These are phyloP conservation scores for Neonectria coccinea DNA, from an alignment of 2,329 filamentous ascomycete genomes.

Conservation along the genomic window DNA sequence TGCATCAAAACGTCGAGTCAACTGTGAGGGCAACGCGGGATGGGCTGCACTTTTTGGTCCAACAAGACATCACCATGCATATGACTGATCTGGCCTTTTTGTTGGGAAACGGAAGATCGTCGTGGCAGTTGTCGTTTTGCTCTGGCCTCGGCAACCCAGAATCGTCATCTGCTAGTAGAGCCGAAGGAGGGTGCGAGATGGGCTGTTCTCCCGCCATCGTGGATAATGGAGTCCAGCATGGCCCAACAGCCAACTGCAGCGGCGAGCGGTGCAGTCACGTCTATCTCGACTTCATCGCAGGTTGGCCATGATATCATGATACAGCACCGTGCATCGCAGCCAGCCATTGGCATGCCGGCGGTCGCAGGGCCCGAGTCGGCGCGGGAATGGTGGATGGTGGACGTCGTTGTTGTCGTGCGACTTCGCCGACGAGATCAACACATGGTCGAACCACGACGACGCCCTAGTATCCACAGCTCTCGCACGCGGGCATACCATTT, in stretches of 20 bases:
- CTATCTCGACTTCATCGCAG: constrained; percentile 9
- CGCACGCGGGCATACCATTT: constrained; percentile 28
- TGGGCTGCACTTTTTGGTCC: background rate
- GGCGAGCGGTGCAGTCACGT: constrained; percentile 10
- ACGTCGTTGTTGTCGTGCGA: constrained; percentile 46
- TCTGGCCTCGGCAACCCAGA: constrained; percentile 20
- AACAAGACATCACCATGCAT: constrained; percentile 3
- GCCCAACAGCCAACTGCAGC: constrained; percentile 9
- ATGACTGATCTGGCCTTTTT: background rate
- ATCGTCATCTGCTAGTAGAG: constrained; percentile 13
- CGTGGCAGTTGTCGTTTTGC: constrained; percentile 1
- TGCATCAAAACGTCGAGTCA: background rate
- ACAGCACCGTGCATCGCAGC: constrained; percentile 40
- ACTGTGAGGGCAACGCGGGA: background rate
- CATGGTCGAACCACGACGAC: constrained; percentile 43
- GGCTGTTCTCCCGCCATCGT: constrained; percentile 4
- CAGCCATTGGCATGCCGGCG: constrained; percentile 32
- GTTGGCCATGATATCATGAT: constrained; percentile 50
- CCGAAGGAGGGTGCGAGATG: constrained; percentile 28
- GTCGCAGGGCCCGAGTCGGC: constrained; percentile 29
- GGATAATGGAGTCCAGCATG: background rate
- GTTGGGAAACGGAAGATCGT: background rate
- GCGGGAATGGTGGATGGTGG: constrained; percentile 25
- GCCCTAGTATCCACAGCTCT: constrained; percentile 37
- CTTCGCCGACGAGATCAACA: constrained; percentile 41